These are phyloP conservation scores for Barbarea vulgaris DNA, from an alignment of 345 rosid species.

Conservation along the genomic window DNA sequence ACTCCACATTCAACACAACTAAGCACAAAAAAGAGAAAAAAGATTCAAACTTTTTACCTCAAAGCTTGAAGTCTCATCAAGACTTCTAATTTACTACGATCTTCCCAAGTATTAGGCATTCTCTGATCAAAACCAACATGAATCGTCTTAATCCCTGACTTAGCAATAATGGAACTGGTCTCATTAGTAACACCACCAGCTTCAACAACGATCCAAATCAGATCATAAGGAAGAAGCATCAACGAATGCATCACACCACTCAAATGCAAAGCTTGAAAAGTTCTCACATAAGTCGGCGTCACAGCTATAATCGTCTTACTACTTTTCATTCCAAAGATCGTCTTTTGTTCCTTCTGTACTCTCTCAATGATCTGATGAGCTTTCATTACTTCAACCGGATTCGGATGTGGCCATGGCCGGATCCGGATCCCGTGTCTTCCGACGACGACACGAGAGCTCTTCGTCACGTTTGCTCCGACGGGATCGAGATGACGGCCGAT, in stretches of 20 bases:
- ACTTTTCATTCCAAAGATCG: conserved; percentile 67
- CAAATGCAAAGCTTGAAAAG: conserved; percentile 89
- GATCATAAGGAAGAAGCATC: conserved; percentile 84
- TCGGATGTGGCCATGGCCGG: conserved; percentile 99
- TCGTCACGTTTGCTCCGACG: conserved; percentile 33
- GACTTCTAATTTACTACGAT: conserved; percentile 67
- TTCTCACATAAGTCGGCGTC: conserved; percentile 93
- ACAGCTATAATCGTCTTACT: conserved; percentile 70
- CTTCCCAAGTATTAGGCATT: conserved; percentile 86
- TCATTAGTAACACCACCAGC: conserved; percentile 86
- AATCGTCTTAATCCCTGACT: conserved; percentile 62
- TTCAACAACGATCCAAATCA: conserved; percentile 96
- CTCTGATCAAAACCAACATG: conserved; percentile 65
- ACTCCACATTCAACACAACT: neutral
- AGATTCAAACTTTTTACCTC: conserved; percentile 44
- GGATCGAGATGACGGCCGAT: conserved; percentile 34
- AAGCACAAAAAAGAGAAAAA: neutral
- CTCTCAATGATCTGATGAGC: conserved; percentile 90
- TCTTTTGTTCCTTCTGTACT: conserved; percentile 89
- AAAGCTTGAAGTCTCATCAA: conserved; percentile 85
- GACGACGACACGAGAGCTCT: conserved; percentile 76
- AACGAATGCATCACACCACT: conserved; percentile 92
- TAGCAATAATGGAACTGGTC: conserved; percentile 65
- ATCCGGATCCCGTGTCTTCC: conserved; percentile 99
- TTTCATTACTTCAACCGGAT: conserved; percentile 85